Percentiles rank a stretch among this genome's conserved stretches.
Conservation (phyloP, 257 asterid species). For the Rauvolfia tetraphylla region DNA sequence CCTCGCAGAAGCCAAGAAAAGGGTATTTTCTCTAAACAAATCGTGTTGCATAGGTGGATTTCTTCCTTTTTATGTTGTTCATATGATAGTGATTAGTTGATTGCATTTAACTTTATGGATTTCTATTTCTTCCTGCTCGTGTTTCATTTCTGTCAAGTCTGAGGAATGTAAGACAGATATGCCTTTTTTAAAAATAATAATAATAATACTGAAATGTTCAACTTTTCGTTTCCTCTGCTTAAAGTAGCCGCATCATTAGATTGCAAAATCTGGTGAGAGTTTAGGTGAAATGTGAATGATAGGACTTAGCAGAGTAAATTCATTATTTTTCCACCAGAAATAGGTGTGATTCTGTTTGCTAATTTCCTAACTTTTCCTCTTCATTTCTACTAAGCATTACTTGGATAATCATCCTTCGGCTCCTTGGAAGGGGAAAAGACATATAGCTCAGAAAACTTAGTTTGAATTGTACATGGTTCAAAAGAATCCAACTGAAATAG, state of each 20-base stretch:
- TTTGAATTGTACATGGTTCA: not conserved
- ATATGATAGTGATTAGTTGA: not conserved
- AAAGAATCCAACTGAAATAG: not conserved
- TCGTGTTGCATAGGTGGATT: too few species aligned
- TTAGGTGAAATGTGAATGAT: not conserved
- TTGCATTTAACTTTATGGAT: not conserved
- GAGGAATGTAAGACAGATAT: too few species aligned
- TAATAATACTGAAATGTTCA: not conserved
- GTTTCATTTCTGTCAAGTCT: too few species aligned
- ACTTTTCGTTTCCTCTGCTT: not conserved
- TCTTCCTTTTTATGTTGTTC: not conserved
- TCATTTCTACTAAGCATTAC: too few species aligned
- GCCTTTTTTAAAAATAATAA: too few species aligned
- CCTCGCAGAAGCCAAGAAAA: too few species aligned
- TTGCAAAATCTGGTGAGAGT: not conserved
- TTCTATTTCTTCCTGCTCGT: too few species aligned
- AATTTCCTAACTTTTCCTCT: too few species aligned
- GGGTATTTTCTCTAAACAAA: too few species aligned
- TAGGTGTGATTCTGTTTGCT: too few species aligned
- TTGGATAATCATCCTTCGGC: not conserved
- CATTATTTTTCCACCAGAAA: not conserved
- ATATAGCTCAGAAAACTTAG: not conserved
- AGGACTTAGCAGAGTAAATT: not conserved
- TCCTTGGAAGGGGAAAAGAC: not conserved
- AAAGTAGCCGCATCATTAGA: not conserved